Evolutionary conservation across 495 filamentous ascomycete genomes (phyloP).

Genomic region (Stereocaulon alpinum): DNA sequence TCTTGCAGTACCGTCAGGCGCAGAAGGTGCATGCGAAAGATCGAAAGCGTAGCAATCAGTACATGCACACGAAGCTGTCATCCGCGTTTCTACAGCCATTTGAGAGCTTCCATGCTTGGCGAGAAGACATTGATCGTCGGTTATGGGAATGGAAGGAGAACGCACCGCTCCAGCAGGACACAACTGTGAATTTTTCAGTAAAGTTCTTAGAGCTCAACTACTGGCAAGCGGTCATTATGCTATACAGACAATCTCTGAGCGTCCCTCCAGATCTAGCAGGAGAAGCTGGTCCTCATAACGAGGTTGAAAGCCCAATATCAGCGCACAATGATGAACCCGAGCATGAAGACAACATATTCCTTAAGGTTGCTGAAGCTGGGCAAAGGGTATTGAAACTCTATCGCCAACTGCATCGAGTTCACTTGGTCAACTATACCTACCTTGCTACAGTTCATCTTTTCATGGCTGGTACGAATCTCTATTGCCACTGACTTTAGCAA

Average conservation of each 20-base stretch:
- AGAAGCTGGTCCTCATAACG: conserved; percentile 61
- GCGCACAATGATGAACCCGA: conserved; percentile 53
- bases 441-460: conserved; percentile 95
- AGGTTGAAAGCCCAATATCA: conserved; percentile 48
- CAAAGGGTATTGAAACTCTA: conserved; percentile 88
- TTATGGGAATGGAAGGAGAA: conserved; percentile 79
- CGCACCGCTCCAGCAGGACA: conserved; percentile 65
- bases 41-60: conserved; percentile 53
- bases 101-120: conserved; percentile 78
- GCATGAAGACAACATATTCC: conserved; percentile 81
- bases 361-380: conserved; percentile 89
- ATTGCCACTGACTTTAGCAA: background rate
- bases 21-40: conserved; percentile 45
- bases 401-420: conserved; percentile 74
- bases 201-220: conserved; percentile 91
- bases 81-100: conserved; percentile 81
- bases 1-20: conserved; percentile 81
- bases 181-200: conserved; percentile 74
- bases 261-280: conserved; percentile 76
- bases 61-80: conserved; percentile 65
- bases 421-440: conserved; percentile 92
- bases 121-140: conserved; percentile 74
- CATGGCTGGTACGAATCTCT: conserved; percentile 61
- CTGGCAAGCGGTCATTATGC: conserved; percentile 96
- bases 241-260: conserved; percentile 83